Evolutionary conservation across 2,329 filamentous ascomycete species (phyloP).

Genomic region (Graphilbum fragrans): DNA sequence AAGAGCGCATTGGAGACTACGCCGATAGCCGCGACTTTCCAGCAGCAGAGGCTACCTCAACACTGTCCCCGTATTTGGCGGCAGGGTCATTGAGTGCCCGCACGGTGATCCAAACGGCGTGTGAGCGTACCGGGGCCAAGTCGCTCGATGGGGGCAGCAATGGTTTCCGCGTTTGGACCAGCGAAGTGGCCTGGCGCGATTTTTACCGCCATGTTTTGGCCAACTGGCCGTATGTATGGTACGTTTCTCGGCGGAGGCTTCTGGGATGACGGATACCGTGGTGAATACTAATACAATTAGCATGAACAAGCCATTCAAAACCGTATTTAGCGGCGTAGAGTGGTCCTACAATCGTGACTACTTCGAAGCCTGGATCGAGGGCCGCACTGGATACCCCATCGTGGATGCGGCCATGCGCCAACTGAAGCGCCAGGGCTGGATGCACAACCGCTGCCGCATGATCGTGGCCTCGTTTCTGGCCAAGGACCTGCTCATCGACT

Average conservation of each 20-base stretch:
- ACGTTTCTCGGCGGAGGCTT: too few relatives aligned
- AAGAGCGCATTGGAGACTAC: slow-evolving; percentile 51
- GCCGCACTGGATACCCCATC: slow-evolving; percentile 68
- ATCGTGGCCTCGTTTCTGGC: slow-evolving; percentile 68
- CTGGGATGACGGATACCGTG: too few relatives aligned
- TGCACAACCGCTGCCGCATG: slow-evolving; percentile 83
- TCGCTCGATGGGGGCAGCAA: slow-evolving; percentile 53
- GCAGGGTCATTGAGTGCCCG: slow-evolving; percentile 53
- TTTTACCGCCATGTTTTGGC: slow-evolving; percentile 81
- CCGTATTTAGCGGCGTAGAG: slow-evolving; percentile 67
- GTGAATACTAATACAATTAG: too few relatives aligned
- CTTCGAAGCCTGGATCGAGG: slow-evolving; percentile 64
- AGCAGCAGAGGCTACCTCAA: slow-evolving; percentile 48
- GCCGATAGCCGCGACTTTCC: slow-evolving; percentile 38
- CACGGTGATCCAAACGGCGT: slow-evolving; percentile 49
- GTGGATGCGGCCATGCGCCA: slow-evolving; percentile 84
- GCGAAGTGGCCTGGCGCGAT: slow-evolving; percentile 75
- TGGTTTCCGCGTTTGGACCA: slow-evolving; percentile 64
- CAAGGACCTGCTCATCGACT: slow-evolving; percentile 73
- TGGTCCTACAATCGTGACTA: slow-evolving; percentile 66
- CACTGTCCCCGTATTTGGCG: slow-evolving; percentile 59
- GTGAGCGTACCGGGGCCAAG: slow-evolving; percentile 48
- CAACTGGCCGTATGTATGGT: slow-evolving; percentile 73
- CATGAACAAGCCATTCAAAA: slow-evolving; percentile 59
- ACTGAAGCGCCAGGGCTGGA: slow-evolving; percentile 53